Conservation (phyloP, 306 rosid genomes). For the Cicer cuneatum region DNA sequence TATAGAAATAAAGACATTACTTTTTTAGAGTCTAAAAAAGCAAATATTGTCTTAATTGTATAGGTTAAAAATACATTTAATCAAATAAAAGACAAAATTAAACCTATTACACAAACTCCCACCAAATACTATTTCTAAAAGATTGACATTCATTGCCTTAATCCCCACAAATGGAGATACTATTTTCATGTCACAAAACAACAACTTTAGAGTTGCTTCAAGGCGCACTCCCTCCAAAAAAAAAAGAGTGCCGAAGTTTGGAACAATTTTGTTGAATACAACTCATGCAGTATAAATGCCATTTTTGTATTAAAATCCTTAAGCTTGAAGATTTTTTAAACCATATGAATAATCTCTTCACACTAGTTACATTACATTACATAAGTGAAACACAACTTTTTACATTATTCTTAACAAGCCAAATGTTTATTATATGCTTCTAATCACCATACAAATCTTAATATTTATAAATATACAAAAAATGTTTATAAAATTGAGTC, state of each 20-base stretch:
- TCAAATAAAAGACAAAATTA: too few species aligned
- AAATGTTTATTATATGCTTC: conserved; percentile 28
- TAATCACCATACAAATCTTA: conserved; percentile 1
- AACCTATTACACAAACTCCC: too few species aligned
- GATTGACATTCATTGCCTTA: too few species aligned
- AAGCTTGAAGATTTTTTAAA: background rate
- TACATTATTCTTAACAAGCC: conserved; percentile 21
- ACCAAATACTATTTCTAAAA: too few species aligned
- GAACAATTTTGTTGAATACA: background rate
- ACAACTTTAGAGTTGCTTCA: too few species aligned
- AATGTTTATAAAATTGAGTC: conserved; percentile 6
- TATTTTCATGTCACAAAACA: background rate
- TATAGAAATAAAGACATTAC: too few species aligned
- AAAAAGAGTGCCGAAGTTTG: background rate
- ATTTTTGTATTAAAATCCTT: background rate
- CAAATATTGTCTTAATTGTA: too few species aligned
- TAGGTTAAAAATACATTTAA: too few species aligned
- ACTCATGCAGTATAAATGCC: background rate
- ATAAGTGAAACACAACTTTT: background rate
- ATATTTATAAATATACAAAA: conserved; percentile 34
- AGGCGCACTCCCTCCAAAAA: background rate
- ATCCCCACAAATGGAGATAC: too few species aligned
- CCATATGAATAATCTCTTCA: conserved; percentile 12
- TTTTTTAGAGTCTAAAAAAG: too few species aligned
- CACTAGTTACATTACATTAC: background rate